These are phyloP conservation scores for Leersia perrieri DNA, from an alignment of 176 grass and related monocot genomes.

Conservation along the genomic window DNA sequence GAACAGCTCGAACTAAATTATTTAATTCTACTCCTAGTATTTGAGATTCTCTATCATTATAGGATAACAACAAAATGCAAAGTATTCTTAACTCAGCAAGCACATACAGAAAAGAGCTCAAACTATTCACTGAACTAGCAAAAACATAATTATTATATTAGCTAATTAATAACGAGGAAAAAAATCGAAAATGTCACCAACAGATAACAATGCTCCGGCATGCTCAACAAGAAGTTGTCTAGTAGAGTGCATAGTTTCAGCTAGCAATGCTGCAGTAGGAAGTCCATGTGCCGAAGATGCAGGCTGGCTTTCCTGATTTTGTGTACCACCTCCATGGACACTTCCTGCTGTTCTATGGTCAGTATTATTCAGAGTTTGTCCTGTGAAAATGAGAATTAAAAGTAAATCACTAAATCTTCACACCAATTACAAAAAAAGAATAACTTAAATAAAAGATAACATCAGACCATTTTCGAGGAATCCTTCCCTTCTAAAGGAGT, in stretches of 20 bases:
- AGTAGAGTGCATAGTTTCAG: conserved; percentile 57
- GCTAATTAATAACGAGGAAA: conserved; percentile 3
- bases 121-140: neutral
- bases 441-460: conserved; percentile 8
- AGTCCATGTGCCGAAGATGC: conserved; percentile 42
- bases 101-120: conserved; percentile 19
- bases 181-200: conserved; percentile 36
- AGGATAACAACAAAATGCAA: conserved; percentile 8
- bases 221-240: conserved; percentile 63
- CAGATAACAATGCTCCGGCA: conserved; percentile 52
- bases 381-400: conserved; percentile 21
- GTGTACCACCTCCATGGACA: conserved; percentile 34
- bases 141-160: conserved; percentile 7
- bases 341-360: conserved; percentile 37
- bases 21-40: neutral
- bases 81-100: conserved; percentile 1
- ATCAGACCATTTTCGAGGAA: conserved; percentile 55
- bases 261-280: conserved; percentile 60
- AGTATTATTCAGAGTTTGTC: conserved; percentile 26
- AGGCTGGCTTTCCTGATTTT: conserved; percentile 33
- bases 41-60: neutral
- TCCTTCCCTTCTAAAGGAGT: conserved; percentile 81
- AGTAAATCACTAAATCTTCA: conserved; percentile 33
- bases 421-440: conserved; percentile 6
- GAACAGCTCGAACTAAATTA: conserved; percentile 14